Percentiles rank a stretch among this genome's conserved stretches.
Conservation (phyloP, 305 asterid genomes). For the Fraxinus velutina region DNA sequence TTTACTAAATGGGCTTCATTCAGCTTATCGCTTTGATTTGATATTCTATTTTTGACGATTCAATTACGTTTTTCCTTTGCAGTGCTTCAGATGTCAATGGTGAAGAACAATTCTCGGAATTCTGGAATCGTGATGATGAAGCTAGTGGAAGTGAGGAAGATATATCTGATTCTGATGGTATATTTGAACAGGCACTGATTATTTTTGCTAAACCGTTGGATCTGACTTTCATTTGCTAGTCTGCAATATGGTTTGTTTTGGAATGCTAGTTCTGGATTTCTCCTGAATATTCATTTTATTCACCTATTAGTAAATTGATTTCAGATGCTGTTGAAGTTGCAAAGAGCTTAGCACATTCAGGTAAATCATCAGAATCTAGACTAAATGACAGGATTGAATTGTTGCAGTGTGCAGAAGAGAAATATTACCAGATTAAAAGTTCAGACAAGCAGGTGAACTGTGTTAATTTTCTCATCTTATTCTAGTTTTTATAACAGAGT, state of each 20-base stretch:
- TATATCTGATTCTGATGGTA: conserved; percentile 93
- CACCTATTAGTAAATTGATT: conserved; percentile 18
- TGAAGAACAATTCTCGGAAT: conserved; percentile 59
- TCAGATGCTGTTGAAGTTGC: conserved; percentile 57
- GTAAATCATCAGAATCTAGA: conserved; percentile 41
- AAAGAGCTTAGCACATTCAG: conserved; percentile 37
- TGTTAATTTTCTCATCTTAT: background rate
- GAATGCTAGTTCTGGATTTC: background rate
- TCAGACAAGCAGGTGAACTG: conserved; percentile 53
- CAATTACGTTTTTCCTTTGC: conserved; percentile 28
- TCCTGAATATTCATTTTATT: conserved; percentile 9
- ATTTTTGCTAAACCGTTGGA: background rate
- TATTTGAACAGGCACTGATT: conserved; percentile 14
- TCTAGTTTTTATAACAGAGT: conserved; percentile 5
- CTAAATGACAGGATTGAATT: conserved; percentile 55
- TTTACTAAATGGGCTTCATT: background rate
- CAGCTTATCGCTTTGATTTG: conserved; percentile 1
- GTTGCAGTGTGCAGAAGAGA: conserved; percentile 81
- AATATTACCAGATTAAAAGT: conserved; percentile 50
- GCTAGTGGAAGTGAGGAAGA: conserved; percentile 83
- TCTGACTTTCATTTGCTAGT: conserved; percentile 6
- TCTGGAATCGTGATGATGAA: conserved; percentile 86
- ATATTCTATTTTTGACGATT: conserved; percentile 16
- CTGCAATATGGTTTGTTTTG: background rate
- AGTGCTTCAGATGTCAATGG: conserved; percentile 47